These are phyloP conservation scores for Calycina herbarum DNA, from an alignment of 2,329 filamentous ascomycete species.

Conservation along the genomic window DNA sequence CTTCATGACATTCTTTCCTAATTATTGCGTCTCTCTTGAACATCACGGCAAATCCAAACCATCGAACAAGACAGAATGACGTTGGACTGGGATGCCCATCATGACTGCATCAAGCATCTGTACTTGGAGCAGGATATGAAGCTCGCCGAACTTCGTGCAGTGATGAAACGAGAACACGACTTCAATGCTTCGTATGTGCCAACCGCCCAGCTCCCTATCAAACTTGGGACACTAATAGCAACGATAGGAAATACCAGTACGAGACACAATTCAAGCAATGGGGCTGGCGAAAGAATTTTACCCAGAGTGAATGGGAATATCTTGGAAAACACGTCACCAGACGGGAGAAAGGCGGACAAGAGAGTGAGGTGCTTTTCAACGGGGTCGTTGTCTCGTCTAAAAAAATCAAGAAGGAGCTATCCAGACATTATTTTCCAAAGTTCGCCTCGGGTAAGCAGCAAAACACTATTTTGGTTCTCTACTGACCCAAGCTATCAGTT, in stretches of 20 bases:
- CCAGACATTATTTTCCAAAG: no score
- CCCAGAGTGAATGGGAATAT: not conserved
- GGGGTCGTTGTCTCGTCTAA: no score
- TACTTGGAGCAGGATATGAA: not conserved
- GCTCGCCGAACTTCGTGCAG: not conserved
- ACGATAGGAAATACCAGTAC: not conserved
- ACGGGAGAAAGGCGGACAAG: no score
- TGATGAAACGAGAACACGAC: not conserved
- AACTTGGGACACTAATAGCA: not conserved
- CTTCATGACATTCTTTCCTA: not conserved
- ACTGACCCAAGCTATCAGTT: not conserved
- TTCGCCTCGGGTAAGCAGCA: not conserved
- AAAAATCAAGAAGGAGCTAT: no score
- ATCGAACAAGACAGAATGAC: not conserved
- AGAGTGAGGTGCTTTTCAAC: no score
- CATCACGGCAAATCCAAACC: not conserved
- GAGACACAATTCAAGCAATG: not conserved
- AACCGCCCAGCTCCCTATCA: not conserved
- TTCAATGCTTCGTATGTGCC: not conserved
- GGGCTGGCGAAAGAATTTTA: not conserved
- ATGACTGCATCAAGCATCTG: not conserved
- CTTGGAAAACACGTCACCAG: not conserved
- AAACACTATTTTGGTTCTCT: not conserved
- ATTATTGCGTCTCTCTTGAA: not conserved
- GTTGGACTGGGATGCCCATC: not conserved